These are phyloP conservation scores for Coniochaeta sp. DNA, from an alignment of 2,329 filamentous ascomycete species.

Conservation along the genomic window DNA sequence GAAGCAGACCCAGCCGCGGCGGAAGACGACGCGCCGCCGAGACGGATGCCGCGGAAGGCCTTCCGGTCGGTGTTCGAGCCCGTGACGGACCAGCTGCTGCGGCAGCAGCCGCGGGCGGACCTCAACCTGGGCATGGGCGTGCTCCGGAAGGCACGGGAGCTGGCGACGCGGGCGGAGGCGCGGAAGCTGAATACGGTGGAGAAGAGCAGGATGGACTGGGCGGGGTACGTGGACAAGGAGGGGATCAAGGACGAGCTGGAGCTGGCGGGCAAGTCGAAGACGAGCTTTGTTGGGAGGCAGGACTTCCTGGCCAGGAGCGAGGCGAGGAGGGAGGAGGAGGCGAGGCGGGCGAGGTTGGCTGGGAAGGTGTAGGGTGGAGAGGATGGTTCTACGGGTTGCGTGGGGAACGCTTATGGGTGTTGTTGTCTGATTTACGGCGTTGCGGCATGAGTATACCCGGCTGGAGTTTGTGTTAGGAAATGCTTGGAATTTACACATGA, in stretches of 20 bases:
- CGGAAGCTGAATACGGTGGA: constrained; percentile 65
- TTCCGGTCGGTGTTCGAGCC: constrained; percentile 60
- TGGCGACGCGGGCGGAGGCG: constrained; percentile 34
- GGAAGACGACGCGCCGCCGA: constrained; percentile 22
- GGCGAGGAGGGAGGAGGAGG: constrained; percentile 53
- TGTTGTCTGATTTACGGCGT: background rate
- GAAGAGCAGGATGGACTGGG: constrained; percentile 69
- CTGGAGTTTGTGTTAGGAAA: background rate
- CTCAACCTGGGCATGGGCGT: constrained; percentile 49
- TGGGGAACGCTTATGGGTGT: background rate
- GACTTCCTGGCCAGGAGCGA: constrained; percentile 62
- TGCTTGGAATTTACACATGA: background rate
- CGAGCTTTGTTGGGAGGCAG: constrained; percentile 53
- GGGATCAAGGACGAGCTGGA: constrained; percentile 63
- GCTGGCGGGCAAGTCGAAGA: constrained; percentile 57
- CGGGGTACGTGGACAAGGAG: constrained; percentile 63
- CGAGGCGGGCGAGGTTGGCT: constrained; percentile 43
- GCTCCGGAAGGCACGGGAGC: constrained; percentile 38
- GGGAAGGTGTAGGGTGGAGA: constrained; percentile 13
- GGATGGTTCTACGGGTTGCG: background rate
- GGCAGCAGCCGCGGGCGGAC: constrained; percentile 38
- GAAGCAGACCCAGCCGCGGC: constrained; percentile 16
- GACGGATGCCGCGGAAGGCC: constrained; percentile 42
- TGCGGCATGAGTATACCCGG: no score
- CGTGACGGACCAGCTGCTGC: constrained; percentile 30